Conservation (phyloP, 2,329 filamentous ascomycete species). For the Monilinia laxa region DNA sequence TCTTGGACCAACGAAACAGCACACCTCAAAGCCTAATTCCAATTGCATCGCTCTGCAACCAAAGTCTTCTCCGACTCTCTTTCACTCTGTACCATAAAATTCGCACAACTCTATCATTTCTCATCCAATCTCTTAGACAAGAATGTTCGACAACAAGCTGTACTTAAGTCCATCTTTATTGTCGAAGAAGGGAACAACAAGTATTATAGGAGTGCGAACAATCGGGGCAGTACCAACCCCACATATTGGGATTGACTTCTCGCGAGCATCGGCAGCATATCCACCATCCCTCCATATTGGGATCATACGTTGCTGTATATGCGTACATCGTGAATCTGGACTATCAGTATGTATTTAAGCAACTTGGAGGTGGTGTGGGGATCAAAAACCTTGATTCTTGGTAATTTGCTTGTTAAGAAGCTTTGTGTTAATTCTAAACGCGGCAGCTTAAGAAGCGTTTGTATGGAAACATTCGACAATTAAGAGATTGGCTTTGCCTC, state of each 20-base stretch:
- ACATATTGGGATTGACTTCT: constrained; percentile 24
- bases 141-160: neutral
- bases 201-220: constrained; percentile 24
- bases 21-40: neutral
- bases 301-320: neutral
- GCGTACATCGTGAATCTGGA: neutral
- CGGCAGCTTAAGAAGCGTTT: neutral
- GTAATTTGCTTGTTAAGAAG: neutral
- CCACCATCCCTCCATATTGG: constrained; percentile 27
- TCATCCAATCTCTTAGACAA: neutral
- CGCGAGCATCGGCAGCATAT: constrained; percentile 23
- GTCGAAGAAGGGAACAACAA: neutral
- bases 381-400: constrained; percentile 11
- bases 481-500: neutral
- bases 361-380: neutral
- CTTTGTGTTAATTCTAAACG: neutral
- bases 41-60: neutral
- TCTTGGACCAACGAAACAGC: neutral
- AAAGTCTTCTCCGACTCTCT: neutral
- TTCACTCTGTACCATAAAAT: neutral
- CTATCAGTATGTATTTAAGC: neutral
- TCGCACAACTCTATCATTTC: neutral
- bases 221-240: constrained; percentile 27
- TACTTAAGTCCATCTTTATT: neutral
- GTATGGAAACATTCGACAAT: neutral